Base-by-base conservation (phyloP, 1,284 basidiomycete species). In the Ustilago vetiveriae region DNA sequence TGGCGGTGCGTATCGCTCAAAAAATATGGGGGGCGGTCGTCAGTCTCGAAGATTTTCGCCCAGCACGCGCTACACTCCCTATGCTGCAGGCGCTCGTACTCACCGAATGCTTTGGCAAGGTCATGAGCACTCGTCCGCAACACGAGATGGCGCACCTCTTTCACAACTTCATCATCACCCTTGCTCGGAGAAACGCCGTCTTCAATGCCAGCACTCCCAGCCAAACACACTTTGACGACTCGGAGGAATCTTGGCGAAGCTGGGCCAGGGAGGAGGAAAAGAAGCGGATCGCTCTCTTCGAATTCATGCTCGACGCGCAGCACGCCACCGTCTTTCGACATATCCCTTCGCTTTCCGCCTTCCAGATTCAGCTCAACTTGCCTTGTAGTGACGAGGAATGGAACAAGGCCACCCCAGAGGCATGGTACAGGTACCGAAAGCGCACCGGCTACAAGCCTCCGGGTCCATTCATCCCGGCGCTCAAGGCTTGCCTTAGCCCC, bases 101-200 rank as follows among this genome's bases (percentile, higher is more conserved):
- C 16, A 73, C 72, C 16, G 74, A 76, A 41, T 46, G 40, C 37
- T 76, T 75, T 36, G 69, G 69, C 44, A 76, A 75, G 49, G 46
- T 74, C 50, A 75, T 74, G 72, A 66, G 68, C 40, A 69, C 68
- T 4, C 63, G 74, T 17, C 72, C 69, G 6, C 72, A 69, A 33
- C 74, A 76, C 53, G 74, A 76, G 47, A 70, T 74, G 63, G 69
- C 72, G 6, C 72, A 76, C 42, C 68, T 75, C 47, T 76, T 76
- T 57, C 74, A 76, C 54, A 72, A 68, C 52, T 72, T 76, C 32
- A 76, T 76, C 53, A 47, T 76, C 48, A 72, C 74, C 0, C 47
- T 76, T 1, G 74, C 72, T 17, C 62, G 74, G 24, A 60, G 74
- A 23, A 76, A 76, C 27, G 74, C 74, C 30, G 64, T 76, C 51